Conservation (phyloP, 225 moss, liverwort and hornwort species). For the Pleurozium schreberi region DNA sequence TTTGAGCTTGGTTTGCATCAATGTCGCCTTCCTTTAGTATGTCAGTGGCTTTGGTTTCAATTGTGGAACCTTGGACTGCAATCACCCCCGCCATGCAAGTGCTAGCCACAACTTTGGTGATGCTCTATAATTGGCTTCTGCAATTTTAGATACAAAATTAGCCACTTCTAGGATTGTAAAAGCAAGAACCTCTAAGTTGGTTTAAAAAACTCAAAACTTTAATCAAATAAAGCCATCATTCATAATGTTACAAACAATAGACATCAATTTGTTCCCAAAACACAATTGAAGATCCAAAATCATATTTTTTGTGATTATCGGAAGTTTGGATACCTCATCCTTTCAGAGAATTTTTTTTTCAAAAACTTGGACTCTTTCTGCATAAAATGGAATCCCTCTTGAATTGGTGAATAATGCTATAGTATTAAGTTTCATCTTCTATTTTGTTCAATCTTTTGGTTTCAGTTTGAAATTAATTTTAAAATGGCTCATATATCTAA, state of each 20-base stretch:
- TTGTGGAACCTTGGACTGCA: background rate
- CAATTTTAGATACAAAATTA: background rate
- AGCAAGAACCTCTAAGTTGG: background rate
- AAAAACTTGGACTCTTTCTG: too few relatives aligned
- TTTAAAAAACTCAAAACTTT: too few relatives aligned
- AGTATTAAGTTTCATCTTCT: too few relatives aligned
- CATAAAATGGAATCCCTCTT: too few relatives aligned
- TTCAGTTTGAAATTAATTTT: background rate
- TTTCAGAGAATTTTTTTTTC: background rate
- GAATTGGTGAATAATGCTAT: background rate
- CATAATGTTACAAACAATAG: too few relatives aligned
- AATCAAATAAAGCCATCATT: background rate
- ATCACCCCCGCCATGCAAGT: constrained; percentile 1
- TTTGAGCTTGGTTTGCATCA: too few relatives aligned
- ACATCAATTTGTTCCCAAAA: background rate
- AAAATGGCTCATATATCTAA: too few relatives aligned
- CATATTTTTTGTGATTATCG: rapidly evolving
- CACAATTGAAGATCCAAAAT: too few relatives aligned
- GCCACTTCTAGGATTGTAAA: background rate
- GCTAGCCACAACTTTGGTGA: background rate
- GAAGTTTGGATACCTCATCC: background rate
- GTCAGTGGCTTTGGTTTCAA: background rate
- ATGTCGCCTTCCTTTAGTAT: background rate
- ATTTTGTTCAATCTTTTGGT: background rate
- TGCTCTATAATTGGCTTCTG: background rate